Conservation (phyloP, 768 basidiomycete species). For the Xerocomus potaroensis region DNA sequence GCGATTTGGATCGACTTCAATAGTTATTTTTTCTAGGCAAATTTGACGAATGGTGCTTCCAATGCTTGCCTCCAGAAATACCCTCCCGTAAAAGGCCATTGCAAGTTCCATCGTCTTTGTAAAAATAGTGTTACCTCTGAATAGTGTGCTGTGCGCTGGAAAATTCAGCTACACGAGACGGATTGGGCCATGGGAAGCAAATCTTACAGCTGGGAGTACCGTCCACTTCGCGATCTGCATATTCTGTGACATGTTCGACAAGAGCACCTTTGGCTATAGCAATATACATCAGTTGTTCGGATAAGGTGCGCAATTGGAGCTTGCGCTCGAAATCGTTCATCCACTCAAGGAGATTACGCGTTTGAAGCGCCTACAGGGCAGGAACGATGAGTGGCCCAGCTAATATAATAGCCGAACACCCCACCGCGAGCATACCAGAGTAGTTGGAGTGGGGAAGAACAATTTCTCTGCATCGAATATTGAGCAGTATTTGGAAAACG, state of each 20-base stretch:
- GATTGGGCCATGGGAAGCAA: not conserved
- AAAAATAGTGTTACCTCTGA: slow-evolving; percentile 61
- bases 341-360: slow-evolving; percentile 70
- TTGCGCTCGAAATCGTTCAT: slow-evolving; percentile 66
- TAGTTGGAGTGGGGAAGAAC: slow-evolving; percentile 70
- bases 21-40: slow-evolving; percentile 65
- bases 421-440: slow-evolving; percentile 53
- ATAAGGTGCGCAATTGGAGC: slow-evolving; percentile 60
- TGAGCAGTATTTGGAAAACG: slow-evolving; percentile 4
- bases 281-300: slow-evolving; percentile 60
- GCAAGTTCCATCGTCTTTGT: slow-evolving; percentile 76
- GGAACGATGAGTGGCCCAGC: not conserved
- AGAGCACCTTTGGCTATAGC: slow-evolving; percentile 64
- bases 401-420: slow-evolving; percentile 11
- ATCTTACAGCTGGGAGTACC: slow-evolving; percentile 59
- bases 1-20: slow-evolving; percentile 79
- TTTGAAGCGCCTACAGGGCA: slow-evolving; percentile 34
- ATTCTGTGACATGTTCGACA: slow-evolving; percentile 64
- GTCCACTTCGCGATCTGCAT: slow-evolving; percentile 68
- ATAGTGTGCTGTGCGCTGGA: slow-evolving; percentile 72
- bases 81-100: slow-evolving; percentile 78
- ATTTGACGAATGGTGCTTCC: slow-evolving; percentile 66
- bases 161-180: slow-evolving; percentile 1
- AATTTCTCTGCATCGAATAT: slow-evolving; percentile 53
- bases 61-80: slow-evolving; percentile 77